Evolutionary conservation across 306 rosid genomes (phyloP), one percentile per base, ranked within the genome.

Genomic region (Astragalus membranaceus): DNA sequence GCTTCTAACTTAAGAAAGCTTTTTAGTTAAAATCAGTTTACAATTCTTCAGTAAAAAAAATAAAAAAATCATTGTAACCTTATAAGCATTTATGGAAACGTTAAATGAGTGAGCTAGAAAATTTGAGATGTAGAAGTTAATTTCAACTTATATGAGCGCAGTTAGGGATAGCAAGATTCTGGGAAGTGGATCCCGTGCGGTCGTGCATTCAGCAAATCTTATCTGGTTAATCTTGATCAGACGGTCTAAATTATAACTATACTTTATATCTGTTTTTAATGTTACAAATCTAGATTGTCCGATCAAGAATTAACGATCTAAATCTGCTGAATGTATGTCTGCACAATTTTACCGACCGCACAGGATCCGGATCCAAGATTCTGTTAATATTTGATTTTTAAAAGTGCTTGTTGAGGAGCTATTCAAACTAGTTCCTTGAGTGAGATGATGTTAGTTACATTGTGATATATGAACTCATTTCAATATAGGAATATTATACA

Each of bases 401-500:
- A 5, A 39, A 10, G 17, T 39, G 42, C 4, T 17, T 61, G 10
- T 41, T 2, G 1, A 39, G 16, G 39, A 36, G 14, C 33, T 8
- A 35, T 60, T 35, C 1, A 37, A 61, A 16, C 14, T 60, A 16
- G 9, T 32, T 39, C 4, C 7, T 36, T n/a, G n/a, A n/a, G n/a
- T 30, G 58, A 39, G 37, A 64, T 14, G 70, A 50, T 56, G 72
- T 46, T 35, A 36, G 13, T 4, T 64, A 60, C 13, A 72, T 48
- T 43, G 29, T n/a, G 23, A 72, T 55, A 47, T 69, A 67, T 53
- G 35, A 74, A 72, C 74, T 72, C 67, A 37, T 69, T 75, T 47
- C 17, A 41, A 46, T 73, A 71, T 64, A 73, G 53, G 58, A 59
- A 77, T 49, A 78, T 72, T 72, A 55, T 73, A 78, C 77, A 82